Base-by-base conservation (phyloP, 169 alveolate genomes). In the Eimeria praecox region DNA sequence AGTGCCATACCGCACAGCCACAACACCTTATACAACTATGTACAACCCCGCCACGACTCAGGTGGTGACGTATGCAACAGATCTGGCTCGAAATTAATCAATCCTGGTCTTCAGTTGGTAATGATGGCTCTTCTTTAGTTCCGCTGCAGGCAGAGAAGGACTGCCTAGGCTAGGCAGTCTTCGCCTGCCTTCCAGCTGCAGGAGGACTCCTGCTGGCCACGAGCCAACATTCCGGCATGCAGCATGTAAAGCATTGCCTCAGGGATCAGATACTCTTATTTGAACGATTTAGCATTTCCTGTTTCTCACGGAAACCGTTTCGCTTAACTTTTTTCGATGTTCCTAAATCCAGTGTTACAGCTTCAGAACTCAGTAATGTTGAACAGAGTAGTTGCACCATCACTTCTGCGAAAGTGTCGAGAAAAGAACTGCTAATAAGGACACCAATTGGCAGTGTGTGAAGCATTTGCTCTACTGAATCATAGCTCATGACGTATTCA, bases 41-140 rank as follows among this genome's bases (percentile, higher is more conserved):
- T 83, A 83, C 30, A 44, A 42, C 38, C n/a, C 91, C 24, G 5
- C 91, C 0, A 4, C 64, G 35, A 44, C 89, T 4, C 88, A 78
- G 30, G 75, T 83, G 46, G 75, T 83, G 0, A 83, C 91, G 20
- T 83, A 83, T 46, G 12, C 91, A 22, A n/a, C 75, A 20, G 91
- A 83, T n/a, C 5, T 83, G n/a, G 40, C 91, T n/a, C 14, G 91
- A 52, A 83, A 83, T 54, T 83, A 46, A 52, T 78, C 30, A 14
- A 10, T 18, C 12, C 2, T 14, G 27, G 66, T 56, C 66, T 56
- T 56, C 66, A n/a, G n/a, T n/a, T n/a, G n/a, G n/a, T n/a, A n/a
- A n/a, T n/a, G n/a, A n/a, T n/a, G n/a, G n/a, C n/a, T n/a, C n/a
- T n/a, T n/a, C n/a, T n/a, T n/a, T n/a, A n/a, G n/a, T n/a, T n/a